A percentile compares a stretch with the other conserved stretches of the same genome.
Conservation (phyloP, 1,139 yeast species). For the Candida sp. region DNA sequence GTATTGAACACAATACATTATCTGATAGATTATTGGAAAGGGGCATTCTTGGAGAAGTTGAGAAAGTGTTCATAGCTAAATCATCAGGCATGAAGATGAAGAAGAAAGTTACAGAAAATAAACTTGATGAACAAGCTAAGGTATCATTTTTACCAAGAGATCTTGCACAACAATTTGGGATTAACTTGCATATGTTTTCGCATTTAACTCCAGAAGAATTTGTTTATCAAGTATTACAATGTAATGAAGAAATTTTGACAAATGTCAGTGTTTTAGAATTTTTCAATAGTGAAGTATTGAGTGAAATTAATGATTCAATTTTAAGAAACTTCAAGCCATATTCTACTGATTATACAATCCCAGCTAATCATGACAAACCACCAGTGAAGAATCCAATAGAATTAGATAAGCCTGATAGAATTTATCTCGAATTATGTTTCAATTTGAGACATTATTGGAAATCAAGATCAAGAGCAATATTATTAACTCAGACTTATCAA, state of each 20-base stretch:
- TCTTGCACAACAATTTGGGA: conserved; percentile 83
- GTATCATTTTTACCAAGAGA: conserved; percentile 73
- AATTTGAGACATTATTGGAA: conserved; percentile 84
- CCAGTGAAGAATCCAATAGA: conserved; percentile 61
- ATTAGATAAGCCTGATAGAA: conserved; percentile 77
- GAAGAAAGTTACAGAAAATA: conserved; percentile 15
- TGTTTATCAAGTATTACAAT: conserved; percentile 61
- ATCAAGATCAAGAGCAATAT: conserved; percentile 75
- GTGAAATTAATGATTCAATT: conserved; percentile 67
- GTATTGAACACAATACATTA: conserved; percentile 43
- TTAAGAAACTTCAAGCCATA: conserved; percentile 73
- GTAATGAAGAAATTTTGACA: conserved; percentile 67
- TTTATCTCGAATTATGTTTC: conserved; percentile 74
- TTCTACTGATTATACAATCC: conserved; percentile 43
- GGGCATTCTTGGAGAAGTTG: conserved; percentile 81
- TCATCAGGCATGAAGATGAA: conserved; percentile 44
- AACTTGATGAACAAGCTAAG: conserved; percentile 31
- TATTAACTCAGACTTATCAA: conserved; percentile 64
- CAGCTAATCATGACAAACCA: conserved; percentile 18
- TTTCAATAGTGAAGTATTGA: conserved; percentile 67
- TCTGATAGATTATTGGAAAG: conserved; percentile 55
- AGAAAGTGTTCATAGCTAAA: conserved; percentile 68
- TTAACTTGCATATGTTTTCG: conserved; percentile 81
- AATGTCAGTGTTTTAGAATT: conserved; percentile 79
- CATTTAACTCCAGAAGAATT: conserved; percentile 59